Base-by-base conservation (phyloP, 305 asterid genomes). In the Striga hermonthica region DNA sequence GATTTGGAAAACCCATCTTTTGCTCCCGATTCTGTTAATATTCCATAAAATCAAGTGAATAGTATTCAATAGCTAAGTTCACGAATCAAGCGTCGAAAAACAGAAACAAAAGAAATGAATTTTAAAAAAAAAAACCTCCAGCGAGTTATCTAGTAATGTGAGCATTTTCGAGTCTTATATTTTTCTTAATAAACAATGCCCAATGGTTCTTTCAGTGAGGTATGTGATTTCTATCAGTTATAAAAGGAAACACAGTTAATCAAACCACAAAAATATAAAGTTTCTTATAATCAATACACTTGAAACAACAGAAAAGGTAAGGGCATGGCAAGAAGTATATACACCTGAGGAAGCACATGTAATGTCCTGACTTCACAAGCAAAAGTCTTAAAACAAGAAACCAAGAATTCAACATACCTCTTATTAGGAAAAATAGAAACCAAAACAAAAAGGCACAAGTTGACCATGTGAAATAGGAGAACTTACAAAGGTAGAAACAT, bases 301-400 rank as follows among this genome's bases (percentile, higher is more conserved):
- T 62, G 12, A 37, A 12, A 12, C 31, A 59, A 9, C 40, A 4
- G 38, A 53, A 14, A 52, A 72, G 9, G 14, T 40, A 66, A 61
- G 47, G 40, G 72, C 10, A 55, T 59, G 31, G 2, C 65, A 75
- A 69, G 63, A 65, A 61, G 73, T 60, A 35, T n/a, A n/a, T 60
- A 75, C 63, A 91, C 98, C 87, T 85, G 98, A 54, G 97, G 96
- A 57, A 91, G 74, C 73, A 85, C 84, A 84, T 86, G 80, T 65
- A 89, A 81, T 47, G 89, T 89, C 69, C 84, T 83, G 57, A 85
- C 79, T 56, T 88, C 96, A 60, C 90, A 89, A 77, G 86, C 81
- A 73, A 85, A 80, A 16, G 91, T 72, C 98, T 91, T 72, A 72
- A 78, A 58, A 59, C 50, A 72, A 58, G 66, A 66, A 56, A 55